Evolutionary conservation across 805 yeast genomes (phyloP), one percentile per base, ranked within the genome.

Genomic region (Saccharomycopsis babjevae): DNA sequence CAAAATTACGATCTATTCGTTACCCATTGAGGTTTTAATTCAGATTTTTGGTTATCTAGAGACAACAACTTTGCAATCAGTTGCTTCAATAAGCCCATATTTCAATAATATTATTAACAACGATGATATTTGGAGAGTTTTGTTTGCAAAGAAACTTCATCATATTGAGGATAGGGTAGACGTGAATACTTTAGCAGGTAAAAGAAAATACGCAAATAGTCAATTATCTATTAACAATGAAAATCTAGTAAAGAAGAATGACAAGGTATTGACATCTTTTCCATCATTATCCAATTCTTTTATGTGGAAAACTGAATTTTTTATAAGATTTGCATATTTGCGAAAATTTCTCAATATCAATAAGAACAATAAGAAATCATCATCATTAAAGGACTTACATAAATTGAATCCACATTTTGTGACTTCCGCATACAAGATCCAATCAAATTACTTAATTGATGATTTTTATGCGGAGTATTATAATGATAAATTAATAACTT

Each of bases 1-100:
- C 32, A 46, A 30, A 16, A 39, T 54, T 16, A 28, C 57, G 13
- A 57, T 62, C 10, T 57, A 57, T 54, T 30, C 40, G 8, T 56
- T 64, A 18, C 66, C 66, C 7, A 34, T 34, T 8, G 66, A 64
- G 43, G n/a, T 64, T 7, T 36, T 62, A 13, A 20, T 62, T 18
- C 42, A 54, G 25, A 58, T 62, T 20, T 62, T 64, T 56, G 64
- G 65, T 5, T 38, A 50, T 42, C 36, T 64, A 28, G 66, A 62
- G 34, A 20, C 61, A 16, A 18, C 32, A 16, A 57, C 63, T 6
- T 54, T 64, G 2, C 32, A 57, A 22, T 43, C 60, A 18, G 58
- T 64, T 6, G 56, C 62, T 11, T 34, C 42, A 22, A 5, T 61
- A 28, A 56, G 54, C 39, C 46, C 40, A 7, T 62, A 54, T 40